Evolutionary conservation across 2,329 filamentous ascomycete genomes (phyloP).

Genomic region (Aspergillus tubingensis): DNA sequence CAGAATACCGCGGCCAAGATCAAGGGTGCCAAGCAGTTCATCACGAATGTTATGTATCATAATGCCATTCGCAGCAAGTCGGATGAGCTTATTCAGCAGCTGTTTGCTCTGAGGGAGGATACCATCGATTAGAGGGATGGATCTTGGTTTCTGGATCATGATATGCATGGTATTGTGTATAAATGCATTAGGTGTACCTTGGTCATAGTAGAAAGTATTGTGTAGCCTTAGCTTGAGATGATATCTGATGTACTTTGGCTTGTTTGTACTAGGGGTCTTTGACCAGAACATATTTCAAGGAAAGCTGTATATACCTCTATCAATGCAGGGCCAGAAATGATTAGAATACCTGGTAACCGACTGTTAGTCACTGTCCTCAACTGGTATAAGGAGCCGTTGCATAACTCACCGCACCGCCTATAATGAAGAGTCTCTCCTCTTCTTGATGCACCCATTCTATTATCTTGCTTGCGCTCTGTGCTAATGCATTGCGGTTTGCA

Average conservation of each 20-base stretch:
- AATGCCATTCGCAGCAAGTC: constrained; percentile 73
- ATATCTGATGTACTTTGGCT: no score
- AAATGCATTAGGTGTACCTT: background rate
- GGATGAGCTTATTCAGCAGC: constrained; percentile 72
- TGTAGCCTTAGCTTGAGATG: no score
- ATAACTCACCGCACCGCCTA: constrained; percentile 79
- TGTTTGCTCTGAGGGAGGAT: constrained; percentile 77
- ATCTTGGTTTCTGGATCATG: background rate
- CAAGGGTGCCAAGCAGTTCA: constrained; percentile 74
- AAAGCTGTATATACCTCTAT: background rate
- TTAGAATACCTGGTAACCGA: constrained; percentile 13
- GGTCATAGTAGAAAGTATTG: background rate
- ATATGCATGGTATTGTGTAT: background rate
- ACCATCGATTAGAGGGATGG: constrained; percentile 52
- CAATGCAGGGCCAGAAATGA: background rate
- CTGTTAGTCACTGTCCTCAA: background rate
- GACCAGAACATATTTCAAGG: background rate
- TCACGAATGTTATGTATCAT: constrained; percentile 87
- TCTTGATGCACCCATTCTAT: constrained; percentile 90
- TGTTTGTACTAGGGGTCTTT: background rate
- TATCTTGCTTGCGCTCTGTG: constrained; percentile 83
- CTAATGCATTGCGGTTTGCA: constrained; percentile 64
- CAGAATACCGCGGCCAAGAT: constrained; percentile 73
- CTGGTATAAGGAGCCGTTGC: no score
- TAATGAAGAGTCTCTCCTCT: constrained; percentile 93